A percentile compares a stretch with the other conserved stretches of the same genome.
phyloP scores from a whole-genome alignment of 495 filamentous ascomycete species.

The Penicillium cataractarum region DNA sequence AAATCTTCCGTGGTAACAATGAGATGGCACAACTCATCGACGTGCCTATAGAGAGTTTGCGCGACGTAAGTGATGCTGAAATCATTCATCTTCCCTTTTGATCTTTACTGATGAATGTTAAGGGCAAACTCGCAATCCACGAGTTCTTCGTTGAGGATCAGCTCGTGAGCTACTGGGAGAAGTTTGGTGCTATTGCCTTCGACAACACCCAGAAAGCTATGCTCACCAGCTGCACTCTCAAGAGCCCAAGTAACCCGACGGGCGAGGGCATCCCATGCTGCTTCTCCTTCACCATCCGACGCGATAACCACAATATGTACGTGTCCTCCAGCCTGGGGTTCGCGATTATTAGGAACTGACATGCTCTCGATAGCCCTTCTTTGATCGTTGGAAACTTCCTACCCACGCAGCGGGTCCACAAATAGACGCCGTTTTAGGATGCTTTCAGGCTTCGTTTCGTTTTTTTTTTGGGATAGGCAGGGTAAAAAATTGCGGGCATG shows the following conservation, averaged over 20 bases:
- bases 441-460: slow-evolving; percentile 10
- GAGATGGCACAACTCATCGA: slow-evolving; percentile 98
- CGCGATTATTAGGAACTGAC: slow-evolving; percentile 10
- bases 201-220: slow-evolving; percentile 96
- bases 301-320: slow-evolving; percentile 96
- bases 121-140: slow-evolving; percentile 95
- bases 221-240: slow-evolving; percentile 89
- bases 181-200: slow-evolving; percentile 98
- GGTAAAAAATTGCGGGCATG: neutral
- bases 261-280: slow-evolving; percentile 85
- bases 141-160: slow-evolving; percentile 94
- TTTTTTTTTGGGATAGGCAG: neutral
- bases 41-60: slow-evolving; percentile 84
- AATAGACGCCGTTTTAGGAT: slow-evolving; percentile 15
- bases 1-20: slow-evolving; percentile 97
- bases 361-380: slow-evolving; percentile 65
- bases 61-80: slow-evolving; percentile 82
- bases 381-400: slow-evolving; percentile 97
- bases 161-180: slow-evolving; percentile 97
- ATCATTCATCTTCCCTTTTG: neutral
- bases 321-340: slow-evolving; percentile 34
- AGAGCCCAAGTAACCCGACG: slow-evolving; percentile 75
- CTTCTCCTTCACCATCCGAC: slow-evolving; percentile 94
- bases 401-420: slow-evolving; percentile 52
- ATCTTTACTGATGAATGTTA: neutral